Conservation (phyloP, 2,329 filamentous ascomycete species). For the Stachybotrys elegans region DNA sequence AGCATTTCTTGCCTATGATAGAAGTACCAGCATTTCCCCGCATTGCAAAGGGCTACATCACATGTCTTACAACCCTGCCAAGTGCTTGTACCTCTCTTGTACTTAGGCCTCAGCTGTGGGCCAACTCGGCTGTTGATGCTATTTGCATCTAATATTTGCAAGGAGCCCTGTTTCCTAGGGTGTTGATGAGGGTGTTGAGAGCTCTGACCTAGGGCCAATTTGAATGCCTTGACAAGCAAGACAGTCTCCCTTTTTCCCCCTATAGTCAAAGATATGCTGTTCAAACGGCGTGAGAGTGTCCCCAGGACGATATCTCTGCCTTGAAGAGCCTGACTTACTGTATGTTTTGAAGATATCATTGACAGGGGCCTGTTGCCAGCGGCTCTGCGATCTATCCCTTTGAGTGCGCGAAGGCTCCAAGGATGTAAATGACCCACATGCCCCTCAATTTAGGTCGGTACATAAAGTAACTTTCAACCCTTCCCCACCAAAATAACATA, state of each 20-base stretch:
- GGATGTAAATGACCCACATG: too few relatives aligned
- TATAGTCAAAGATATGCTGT: neutral
- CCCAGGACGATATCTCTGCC: neutral
- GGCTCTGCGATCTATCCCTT: conserved; percentile 3
- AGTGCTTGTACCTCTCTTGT: conserved; percentile 1
- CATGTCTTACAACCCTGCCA: neutral
- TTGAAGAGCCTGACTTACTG: neutral
- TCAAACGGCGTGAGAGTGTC: neutral
- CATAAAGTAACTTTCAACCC: too few relatives aligned
- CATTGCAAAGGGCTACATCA: conserved; percentile 1
- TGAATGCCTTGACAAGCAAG: conserved; percentile 1
- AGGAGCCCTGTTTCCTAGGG: conserved; percentile 1
- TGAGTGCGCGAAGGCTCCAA: too few relatives aligned
- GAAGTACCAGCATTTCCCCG: neutral
- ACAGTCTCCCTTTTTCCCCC: conserved; percentile 1
- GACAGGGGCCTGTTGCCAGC: conserved; percentile 1
- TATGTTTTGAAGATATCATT: conserved; percentile 2
- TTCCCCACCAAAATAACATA: too few relatives aligned
- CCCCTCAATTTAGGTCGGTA: too few relatives aligned
- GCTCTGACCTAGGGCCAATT: conserved; percentile 1
- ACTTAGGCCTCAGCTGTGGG: neutral
- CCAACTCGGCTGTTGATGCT: neutral
- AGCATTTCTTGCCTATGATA: neutral
- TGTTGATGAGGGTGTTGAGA: neutral
- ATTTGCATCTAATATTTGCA: conserved; percentile 1